Base-by-base conservation (phyloP, 2,329 filamentous ascomycete species). In the Dactylellina sp. region DNA sequence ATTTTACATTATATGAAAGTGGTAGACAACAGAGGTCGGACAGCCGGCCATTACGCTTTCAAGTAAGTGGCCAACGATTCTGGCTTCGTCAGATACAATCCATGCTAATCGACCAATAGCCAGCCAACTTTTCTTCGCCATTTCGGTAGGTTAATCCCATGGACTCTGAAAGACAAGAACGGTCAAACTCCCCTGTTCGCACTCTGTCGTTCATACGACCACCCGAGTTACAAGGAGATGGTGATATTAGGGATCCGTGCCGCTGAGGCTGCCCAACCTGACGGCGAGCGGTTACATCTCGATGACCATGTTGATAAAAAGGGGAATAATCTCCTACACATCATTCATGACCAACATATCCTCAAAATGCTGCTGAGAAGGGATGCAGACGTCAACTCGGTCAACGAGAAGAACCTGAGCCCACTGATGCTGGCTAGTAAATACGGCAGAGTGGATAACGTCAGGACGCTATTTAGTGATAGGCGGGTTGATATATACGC, bases 401-500 rank as follows among this genome's bases (percentile, higher is more conserved):
- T 89, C 7, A 99, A 99, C 79, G 93, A 98, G 78, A 97, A 92
- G 82, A 90, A 88, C 52, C 98, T 99, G 79, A 99, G 96, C 0
- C 89, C 95, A 1, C 84, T 99, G 65, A 99, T 99, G 95, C 91
- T 99, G 75, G 94, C 94, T 6, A 98, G 94, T 85, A 99, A 99
- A 81, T 99, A 98, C 79, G 95, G 95, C 35, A 88, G 95, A 75
- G 90, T 96, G 61, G 95, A 98, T 78, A 92, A 97, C 84, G 94
- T 99, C 16, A 86, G 93, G 70, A 89, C 89, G 7, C 85, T 99
- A 4, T 98, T 96, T 80, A 87, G 89, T 44, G 95, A 99, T 80
- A 87, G 92, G 22, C 85, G 96, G 77, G 92, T 97, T 2, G 95
- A 99, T 79, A 83, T 94, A 12, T 88, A 90, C 44, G 88, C 93